Evolutionary conservation across 768 basidiomycete species (phyloP), one percentile per base, ranked within the genome.

Genomic region (Kwoniella heveanensis): DNA sequence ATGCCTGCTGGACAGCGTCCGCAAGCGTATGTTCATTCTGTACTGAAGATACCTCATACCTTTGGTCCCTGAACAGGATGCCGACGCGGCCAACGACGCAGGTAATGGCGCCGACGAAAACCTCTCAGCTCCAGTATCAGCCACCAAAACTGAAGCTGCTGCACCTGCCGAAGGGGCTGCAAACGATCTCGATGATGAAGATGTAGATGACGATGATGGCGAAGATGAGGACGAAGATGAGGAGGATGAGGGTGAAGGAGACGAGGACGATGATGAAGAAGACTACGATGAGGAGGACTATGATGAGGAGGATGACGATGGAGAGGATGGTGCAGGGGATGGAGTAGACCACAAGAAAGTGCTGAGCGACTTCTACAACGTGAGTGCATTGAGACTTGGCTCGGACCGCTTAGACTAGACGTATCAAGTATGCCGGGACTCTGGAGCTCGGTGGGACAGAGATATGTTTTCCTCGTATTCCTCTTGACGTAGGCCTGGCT

Each of bases 351-450:
- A 64, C 25, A 25, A 44, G 36, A 25, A 67, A 22, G 61, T 67
- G 8, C 51, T 67, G 32, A 46, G 27, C 22, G 60, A 59, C 30
- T 67, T 63, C 57, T 67, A 67, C 44, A 51, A 67, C 24, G 66
- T 67, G 32, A 50, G 66, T 62, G 4, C 10, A 44, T 13, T 36
- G 32, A 36, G 32, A 6, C 13, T 7, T 36, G n/a, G n/a, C n/a
- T n/a, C 32, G 32, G 13, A 32, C 32, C 7, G 32, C 32, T n/a
- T n/a, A n/a, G n/a, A n/a, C n/a, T n/a, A n/a, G n/a, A n/a, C n/a
- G n/a, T n/a, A n/a, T n/a, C n/a, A n/a, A n/a, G n/a, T n/a, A n/a
- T n/a, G n/a, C n/a, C n/a, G n/a, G n/a, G n/a, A n/a, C n/a, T n/a
- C n/a, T n/a, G n/a, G n/a, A n/a, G n/a, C n/a, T n/a, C n/a, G n/a